Base-by-base conservation (phyloP, 495 filamentous ascomycete genomes). In the Xylaria scruposa region DNA sequence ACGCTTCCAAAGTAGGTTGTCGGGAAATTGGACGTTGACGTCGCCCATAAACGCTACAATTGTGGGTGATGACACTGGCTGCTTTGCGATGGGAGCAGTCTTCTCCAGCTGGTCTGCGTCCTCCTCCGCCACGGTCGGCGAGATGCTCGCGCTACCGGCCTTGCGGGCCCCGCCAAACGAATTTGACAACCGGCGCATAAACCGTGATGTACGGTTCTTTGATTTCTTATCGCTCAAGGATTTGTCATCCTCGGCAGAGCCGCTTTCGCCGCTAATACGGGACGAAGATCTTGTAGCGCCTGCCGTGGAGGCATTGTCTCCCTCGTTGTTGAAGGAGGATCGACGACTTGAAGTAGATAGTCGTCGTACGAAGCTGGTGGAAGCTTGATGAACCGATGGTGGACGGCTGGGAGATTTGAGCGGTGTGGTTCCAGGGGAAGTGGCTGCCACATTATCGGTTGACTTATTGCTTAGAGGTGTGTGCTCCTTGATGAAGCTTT, bases 21-120 rank as follows among this genome's bases (percentile, higher is more conserved):
- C 95, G 1, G 95, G 94, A 76, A 98, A 97, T 76, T 98, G 95
- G 4, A 97, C 90, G 73, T 98, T 97, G 63, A 97, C 90, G 76
- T 97, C 94, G 49, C 95, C 94, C 78, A 97, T 87, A 64, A 91
- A 84, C 0, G 82, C 88, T 36, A 91, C 82, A 26, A 88, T 87
- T 44, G 80, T 82, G 12, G 81, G 81, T 56, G 78, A 78, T 81
- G 78, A 75, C 79, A 74, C 46, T 21, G 70, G 78, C 66, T 74
- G 78, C 73, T 75, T 80, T 75, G 66, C 72, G 80, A 70, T 74
- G 69, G 62, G 74, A 71, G 81, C 79, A 17, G 81, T 81, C 56
- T 72, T 72, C 54, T 80, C 83, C 1, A 85, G 75, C 63, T 89
- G 82, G 42, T 80, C 80, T 63, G 78, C 79, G 60, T 88, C 85